phyloP scores from a whole-genome alignment of 192 early-diverging fungal genomes.

The Geranomyces variabilis region DNA sequence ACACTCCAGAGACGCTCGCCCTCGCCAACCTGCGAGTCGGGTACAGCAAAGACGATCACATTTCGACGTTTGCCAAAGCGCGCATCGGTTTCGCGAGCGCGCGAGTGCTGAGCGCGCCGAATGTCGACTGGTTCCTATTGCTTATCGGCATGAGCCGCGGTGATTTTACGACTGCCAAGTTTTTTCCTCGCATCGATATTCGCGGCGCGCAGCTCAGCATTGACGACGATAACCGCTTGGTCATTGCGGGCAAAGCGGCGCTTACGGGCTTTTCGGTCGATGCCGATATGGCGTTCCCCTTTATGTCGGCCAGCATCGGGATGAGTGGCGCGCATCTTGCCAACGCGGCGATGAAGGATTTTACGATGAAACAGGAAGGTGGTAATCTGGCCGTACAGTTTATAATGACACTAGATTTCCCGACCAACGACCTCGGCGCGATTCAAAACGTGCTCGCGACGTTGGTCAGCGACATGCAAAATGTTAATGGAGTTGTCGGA shows the following conservation, averaged over 20 bases:
- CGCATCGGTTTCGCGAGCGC: conserved; percentile 7
- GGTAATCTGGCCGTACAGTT: neutral
- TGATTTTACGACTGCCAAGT: neutral
- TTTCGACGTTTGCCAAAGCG: conserved; percentile 3
- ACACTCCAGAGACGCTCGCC: conserved; percentile 1
- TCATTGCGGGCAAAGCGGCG: neutral
- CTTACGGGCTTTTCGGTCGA: neutral
- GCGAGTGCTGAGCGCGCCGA: neutral
- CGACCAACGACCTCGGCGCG: neutral
- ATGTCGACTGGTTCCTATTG: neutral
- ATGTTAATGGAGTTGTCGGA: neutral
- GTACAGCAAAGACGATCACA: conserved; percentile 5
- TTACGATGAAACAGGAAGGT: neutral
- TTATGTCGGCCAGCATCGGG: neutral
- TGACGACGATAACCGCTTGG: neutral
- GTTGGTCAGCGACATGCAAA: conserved; percentile 1
- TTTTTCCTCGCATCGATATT: neutral
- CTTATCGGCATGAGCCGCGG: neutral
- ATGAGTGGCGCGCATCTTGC: neutral
- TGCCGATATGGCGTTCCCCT: conserved; percentile 1
- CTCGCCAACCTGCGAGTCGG: neutral
- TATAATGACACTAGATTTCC: conserved; percentile 1
- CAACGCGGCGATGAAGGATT: neutral
- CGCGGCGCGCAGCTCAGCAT: neutral
- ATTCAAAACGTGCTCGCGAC: neutral